phyloP scores from a whole-genome alignment of 441 rosid species.

The Erodium trifolium region DNA sequence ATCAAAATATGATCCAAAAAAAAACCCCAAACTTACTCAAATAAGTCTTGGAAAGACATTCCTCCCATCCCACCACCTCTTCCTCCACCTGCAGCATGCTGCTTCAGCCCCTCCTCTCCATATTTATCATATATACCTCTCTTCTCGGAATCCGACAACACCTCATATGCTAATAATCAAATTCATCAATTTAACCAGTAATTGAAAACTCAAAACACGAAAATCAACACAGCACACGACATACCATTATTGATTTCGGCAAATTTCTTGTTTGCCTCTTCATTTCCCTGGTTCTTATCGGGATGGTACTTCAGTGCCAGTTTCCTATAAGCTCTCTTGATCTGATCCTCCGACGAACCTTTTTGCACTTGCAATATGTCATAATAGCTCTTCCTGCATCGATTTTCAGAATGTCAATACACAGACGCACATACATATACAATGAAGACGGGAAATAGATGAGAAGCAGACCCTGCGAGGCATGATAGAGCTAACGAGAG shows the following conservation, averaged over 20 bases:
- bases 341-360: conserved; percentile 94
- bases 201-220: no score
- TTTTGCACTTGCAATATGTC: conserved; percentile 78
- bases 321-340: conserved; percentile 60
- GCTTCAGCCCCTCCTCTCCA: conserved; percentile 91
- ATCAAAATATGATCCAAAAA: not conserved
- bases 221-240: not conserved
- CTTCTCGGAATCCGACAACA: conserved; percentile 74
- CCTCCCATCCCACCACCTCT: conserved; percentile 42
- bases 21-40: not conserved
- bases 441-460: no score
- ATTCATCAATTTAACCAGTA: no score
- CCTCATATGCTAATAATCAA: conserved; percentile 65
- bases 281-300: conserved; percentile 88
- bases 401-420: conserved; percentile 12
- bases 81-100: conserved; percentile 79
- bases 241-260: conserved; percentile 86
- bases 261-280: conserved; percentile 78
- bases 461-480: conserved; percentile 49
- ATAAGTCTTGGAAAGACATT: conserved; percentile 11
- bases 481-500: conserved; percentile 34
- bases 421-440: not conserved
- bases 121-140: conserved; percentile 67
- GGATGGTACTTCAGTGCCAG: conserved; percentile 64
- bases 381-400: conserved; percentile 73